Evolutionary conservation across 768 basidiomycete species (phyloP).

Genomic region (Tricholoma hemisulphureum): DNA sequence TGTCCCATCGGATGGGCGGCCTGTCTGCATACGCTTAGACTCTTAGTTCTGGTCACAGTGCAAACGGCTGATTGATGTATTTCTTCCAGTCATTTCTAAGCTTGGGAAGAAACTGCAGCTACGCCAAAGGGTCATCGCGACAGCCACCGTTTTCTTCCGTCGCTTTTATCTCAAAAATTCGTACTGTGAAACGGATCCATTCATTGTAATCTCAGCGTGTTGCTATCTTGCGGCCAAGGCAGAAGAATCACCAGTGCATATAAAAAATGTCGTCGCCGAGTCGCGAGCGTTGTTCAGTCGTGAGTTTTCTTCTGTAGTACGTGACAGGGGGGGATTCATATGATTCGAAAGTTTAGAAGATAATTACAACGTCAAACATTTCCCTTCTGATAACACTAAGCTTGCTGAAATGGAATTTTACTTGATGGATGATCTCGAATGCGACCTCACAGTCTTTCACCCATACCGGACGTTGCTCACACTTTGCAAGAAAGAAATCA

Average conservation of each 20-base stretch:
- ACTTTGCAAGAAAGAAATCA: slow-evolving; percentile 64
- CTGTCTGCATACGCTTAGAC: neutral
- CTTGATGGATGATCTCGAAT: slow-evolving; percentile 93
- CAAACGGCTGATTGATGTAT: neutral
- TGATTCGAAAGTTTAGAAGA: slow-evolving; percentile 38
- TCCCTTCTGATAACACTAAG: slow-evolving; percentile 85
- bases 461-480: slow-evolving; percentile 88
- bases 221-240: slow-evolving; percentile 96
- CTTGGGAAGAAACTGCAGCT: slow-evolving; percentile 80
- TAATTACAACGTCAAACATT: slow-evolving; percentile 73
- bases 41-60: neutral
- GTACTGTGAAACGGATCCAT: slow-evolving; percentile 95
- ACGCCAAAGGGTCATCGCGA: slow-evolving; percentile 89
- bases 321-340: neutral
- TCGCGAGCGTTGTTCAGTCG: slow-evolving; percentile 74
- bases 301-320: slow-evolving; percentile 31
- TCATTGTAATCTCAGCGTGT: slow-evolving; percentile 89
- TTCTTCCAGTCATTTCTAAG: slow-evolving; percentile 69
- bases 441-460: slow-evolving; percentile 90
- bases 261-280: slow-evolving; percentile 88
- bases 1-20: no score
- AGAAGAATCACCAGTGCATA: slow-evolving; percentile 92
- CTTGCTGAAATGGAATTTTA: slow-evolving; percentile 99
- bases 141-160: slow-evolving; percentile 92
- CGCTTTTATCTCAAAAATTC: slow-evolving; percentile 96